Percentiles rank a stretch among this genome's conserved stretches.
phyloP scores from a whole-genome alignment of 225 moss, liverwort and hornwort species.

The Straminergon stramineum region DNA sequence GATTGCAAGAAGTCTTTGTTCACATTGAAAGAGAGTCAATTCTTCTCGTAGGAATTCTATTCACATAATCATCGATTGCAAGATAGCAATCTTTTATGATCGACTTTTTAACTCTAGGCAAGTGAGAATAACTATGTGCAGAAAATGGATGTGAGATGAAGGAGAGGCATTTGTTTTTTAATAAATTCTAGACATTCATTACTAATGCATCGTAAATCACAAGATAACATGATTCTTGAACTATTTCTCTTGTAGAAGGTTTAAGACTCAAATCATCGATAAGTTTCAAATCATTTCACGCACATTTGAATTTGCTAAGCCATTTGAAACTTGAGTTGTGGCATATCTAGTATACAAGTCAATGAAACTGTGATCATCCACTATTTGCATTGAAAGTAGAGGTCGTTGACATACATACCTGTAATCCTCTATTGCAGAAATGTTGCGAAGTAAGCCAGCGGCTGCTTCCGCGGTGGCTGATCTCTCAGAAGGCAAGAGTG shows the following conservation, averaged over 20 bases:
- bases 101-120: background rate
- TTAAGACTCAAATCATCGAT: background rate
- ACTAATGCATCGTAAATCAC: background rate
- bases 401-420: slow-evolving; percentile 31
- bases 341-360: background rate
- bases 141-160: background rate
- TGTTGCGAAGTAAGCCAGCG: slow-evolving; percentile 62
- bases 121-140: background rate
- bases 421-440: slow-evolving; percentile 44
- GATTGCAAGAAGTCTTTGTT: background rate
- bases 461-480: slow-evolving; percentile 61
- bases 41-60: background rate
- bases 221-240: background rate
- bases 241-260: background rate
- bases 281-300: background rate
- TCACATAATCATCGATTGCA: background rate
- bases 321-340: background rate
- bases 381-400: background rate
- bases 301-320: background rate
- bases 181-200: background rate
- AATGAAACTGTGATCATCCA: background rate
- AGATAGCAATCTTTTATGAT: background rate
- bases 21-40: background rate
- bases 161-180: background rate
- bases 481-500: slow-evolving; percentile 66